phyloP scores from a whole-genome alignment of 192 early-diverging fungal genomes.

The Bifiguratus adelaidae region DNA sequence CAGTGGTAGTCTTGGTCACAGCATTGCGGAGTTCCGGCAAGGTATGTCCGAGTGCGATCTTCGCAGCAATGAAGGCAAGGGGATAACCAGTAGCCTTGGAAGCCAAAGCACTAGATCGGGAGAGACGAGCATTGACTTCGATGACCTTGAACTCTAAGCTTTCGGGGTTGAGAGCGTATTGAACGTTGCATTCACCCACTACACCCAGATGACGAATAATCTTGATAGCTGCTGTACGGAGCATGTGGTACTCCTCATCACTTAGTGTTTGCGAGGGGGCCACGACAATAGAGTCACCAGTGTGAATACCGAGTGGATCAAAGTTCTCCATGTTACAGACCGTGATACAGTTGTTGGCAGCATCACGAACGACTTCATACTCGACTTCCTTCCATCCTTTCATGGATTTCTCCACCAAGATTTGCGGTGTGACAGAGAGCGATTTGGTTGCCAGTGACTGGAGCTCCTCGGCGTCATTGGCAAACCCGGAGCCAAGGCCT shows the following conservation, averaged over 20 bases:
- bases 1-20: slow-evolving; percentile 89
- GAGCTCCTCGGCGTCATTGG: slow-evolving; percentile 62
- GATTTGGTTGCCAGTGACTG: slow-evolving; percentile 73
- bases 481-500: slow-evolving; percentile 97
- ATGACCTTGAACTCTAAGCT: slow-evolving; percentile 87
- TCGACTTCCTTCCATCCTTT: slow-evolving; percentile 99
- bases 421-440: slow-evolving; percentile 79
- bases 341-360: slow-evolving; percentile 95
- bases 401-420: slow-evolving; percentile 92
- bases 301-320: slow-evolving; percentile 96
- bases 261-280: slow-evolving; percentile 94
- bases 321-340: slow-evolving; percentile 99
- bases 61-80: slow-evolving; percentile 95
- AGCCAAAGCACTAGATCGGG: slow-evolving; percentile 71
- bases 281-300: slow-evolving; percentile 98
- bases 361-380: slow-evolving; percentile 97
- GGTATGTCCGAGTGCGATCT: slow-evolving; percentile 86
- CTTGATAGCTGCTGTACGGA: slow-evolving; percentile 90
- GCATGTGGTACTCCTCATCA: slow-evolving; percentile 95
- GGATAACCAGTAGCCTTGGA: slow-evolving; percentile 99
- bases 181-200: slow-evolving; percentile 97
- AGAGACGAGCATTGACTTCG: slow-evolving; percentile 96
- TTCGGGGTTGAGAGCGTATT: slow-evolving; percentile 90
- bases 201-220: slow-evolving; percentile 94
- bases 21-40: slow-evolving; percentile 81